Conservation (phyloP, 805 yeast genomes). For the Spencermartinsiella europaea region DNA sequence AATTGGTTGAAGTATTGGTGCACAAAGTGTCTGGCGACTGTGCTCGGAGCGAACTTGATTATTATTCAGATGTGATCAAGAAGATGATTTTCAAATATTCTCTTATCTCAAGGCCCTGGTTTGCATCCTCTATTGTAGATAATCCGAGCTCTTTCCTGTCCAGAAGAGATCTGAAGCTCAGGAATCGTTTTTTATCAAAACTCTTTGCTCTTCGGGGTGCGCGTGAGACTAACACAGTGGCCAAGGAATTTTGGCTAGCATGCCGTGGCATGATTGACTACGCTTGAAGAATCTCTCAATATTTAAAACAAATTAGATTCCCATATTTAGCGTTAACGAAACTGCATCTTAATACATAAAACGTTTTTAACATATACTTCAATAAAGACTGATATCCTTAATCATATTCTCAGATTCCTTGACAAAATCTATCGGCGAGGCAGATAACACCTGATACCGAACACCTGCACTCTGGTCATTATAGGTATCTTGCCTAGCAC, state of each 20-base stretch:
- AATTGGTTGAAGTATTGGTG: conserved; percentile 36
- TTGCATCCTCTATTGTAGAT: conserved; percentile 13
- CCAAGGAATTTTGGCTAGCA: conserved; percentile 31
- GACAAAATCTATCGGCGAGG: conserved; percentile 31
- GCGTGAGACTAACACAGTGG: conserved; percentile 25
- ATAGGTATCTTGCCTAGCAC: conserved; percentile 79
- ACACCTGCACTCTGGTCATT: conserved; percentile 66
- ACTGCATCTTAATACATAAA: too few relatives aligned
- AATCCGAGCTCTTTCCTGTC: conserved; percentile 13
- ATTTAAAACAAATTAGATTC: neutral
- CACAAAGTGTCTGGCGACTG: conserved; percentile 38
- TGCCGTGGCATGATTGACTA: conserved; percentile 31
- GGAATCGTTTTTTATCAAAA: conserved; percentile 26
- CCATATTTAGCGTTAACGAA: too few relatives aligned
- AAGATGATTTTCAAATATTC: conserved; percentile 18
- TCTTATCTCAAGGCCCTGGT: conserved; percentile 19
- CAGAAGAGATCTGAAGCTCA: conserved; percentile 7
- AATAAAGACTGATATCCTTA: conserved; percentile 13
- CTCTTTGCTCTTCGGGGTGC: conserved; percentile 29
- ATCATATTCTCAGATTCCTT: conserved; percentile 26
- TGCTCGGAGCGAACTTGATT: conserved; percentile 40
- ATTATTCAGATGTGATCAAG: conserved; percentile 37
- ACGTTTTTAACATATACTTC: conserved; percentile 3
- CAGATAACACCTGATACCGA: conserved; percentile 61
- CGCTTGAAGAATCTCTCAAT: neutral